Evolutionary conservation across 495 filamentous ascomycete genomes (phyloP).

Genomic region (Aspergillus asperescens): DNA sequence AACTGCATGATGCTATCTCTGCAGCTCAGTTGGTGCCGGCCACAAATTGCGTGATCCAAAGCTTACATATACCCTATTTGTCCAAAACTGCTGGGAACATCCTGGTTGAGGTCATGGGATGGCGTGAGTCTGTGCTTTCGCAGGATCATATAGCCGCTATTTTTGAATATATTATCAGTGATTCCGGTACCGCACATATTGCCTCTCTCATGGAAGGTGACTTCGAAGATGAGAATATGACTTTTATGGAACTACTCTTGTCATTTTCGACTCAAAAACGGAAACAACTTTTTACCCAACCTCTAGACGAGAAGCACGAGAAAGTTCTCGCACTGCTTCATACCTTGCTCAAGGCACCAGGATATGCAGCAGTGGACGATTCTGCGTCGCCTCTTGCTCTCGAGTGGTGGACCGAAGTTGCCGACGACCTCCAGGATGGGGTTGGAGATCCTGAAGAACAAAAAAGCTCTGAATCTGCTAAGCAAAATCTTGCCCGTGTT

Average conservation of each 20-base stretch:
- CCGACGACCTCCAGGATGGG: slow-evolving; percentile 34
- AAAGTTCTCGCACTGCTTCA: slow-evolving; percentile 47
- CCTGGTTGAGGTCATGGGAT: slow-evolving; percentile 30
- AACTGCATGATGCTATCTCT: slow-evolving; percentile 18
- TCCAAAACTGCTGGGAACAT: slow-evolving; percentile 30
- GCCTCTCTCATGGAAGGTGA: slow-evolving; percentile 52
- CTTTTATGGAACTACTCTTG: slow-evolving; percentile 64
- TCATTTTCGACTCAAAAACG: slow-evolving; percentile 50
- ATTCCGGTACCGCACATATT: slow-evolving; percentile 34
- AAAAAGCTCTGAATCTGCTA: slow-evolving; percentile 23
- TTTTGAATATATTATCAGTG: slow-evolving; percentile 32
- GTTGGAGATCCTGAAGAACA: slow-evolving; percentile 26
- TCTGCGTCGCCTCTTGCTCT: slow-evolving; percentile 67
- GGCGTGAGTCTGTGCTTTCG: slow-evolving; percentile 21
- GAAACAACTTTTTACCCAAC: slow-evolving; percentile 28
- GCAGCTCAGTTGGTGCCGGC: slow-evolving; percentile 15
- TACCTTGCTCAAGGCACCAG: slow-evolving; percentile 62
- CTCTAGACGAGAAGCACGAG: slow-evolving; percentile 29
- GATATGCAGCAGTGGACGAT: slow-evolving; percentile 73
- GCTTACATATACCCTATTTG: slow-evolving; percentile 24
- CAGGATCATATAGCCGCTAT: slow-evolving; percentile 19
- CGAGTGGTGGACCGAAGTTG: slow-evolving; percentile 72
- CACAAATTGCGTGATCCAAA: slow-evolving; percentile 20
- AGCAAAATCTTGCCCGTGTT: slow-evolving; percentile 33
- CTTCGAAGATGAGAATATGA: slow-evolving; percentile 58